Evolutionary conservation across 2,329 filamentous ascomycete species (phyloP), one percentile per base, ranked within the genome.

Genomic region (Penicillium sp.): DNA sequence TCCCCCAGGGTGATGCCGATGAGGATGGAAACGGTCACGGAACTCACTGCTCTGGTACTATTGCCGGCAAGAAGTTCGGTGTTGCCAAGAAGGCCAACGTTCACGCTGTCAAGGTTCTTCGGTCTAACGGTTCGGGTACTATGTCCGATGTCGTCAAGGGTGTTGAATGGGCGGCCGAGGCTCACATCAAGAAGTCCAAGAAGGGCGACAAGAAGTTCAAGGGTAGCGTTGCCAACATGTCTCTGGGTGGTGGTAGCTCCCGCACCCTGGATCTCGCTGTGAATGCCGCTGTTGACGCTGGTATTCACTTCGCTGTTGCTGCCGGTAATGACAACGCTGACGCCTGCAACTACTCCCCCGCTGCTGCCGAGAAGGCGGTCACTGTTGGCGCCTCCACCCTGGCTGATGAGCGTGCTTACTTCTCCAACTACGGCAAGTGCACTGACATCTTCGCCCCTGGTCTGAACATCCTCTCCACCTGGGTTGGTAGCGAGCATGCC

Each of bases 361-460:
- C 94, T 71, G 90, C 93, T 63, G 92, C 95, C 68, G 83, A 86
- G 70, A 91, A 95, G 72, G 92, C 94, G 66, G 86, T 99, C 75
- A 99, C 94, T 58, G 94, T 99, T 63, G 95, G 93, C 78, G 94
- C 94, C 66, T 96, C 92, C 45, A 94, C 91, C 68, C 86, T 99
- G 59, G 86, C 89, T 71, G 94, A 99, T 75, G 91, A 91, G 83
- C 93, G 94, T 79, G 94, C 94, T 65, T 99, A 97, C 86, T 99
- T 99, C 87, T 99, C 95, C 86, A 99, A 99, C 90, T 97, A 88
- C 78, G 94, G 94, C 78, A 94, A 93, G 84, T 99, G 94, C 86
- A 96, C 93, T 76, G 94, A 99, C 79, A 96, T 99, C 84, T 99
- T 99, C 72, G 94, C 92, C 63, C 94, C 94, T 60, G 94, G 94